phyloP scores from a whole-genome alignment of 495 filamentous ascomycete species.

The Daldinia caldariorum region DNA sequence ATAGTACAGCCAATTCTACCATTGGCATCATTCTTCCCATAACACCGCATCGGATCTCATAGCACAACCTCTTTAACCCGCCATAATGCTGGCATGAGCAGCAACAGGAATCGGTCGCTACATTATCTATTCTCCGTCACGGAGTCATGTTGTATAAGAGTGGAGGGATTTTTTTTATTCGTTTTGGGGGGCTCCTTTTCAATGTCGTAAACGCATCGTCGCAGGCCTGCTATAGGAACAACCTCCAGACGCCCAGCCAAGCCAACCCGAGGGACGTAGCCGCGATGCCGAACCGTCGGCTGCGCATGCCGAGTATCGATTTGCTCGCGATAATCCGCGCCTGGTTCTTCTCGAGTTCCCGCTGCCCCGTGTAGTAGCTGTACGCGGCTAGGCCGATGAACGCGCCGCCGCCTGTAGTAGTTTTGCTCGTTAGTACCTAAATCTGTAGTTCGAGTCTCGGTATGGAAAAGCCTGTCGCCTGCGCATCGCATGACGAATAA shows the following conservation, averaged over 20 bases:
- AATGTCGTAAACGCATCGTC: not conserved
- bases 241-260: conserved; percentile 68
- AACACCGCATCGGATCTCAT: not conserved
- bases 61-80: not conserved
- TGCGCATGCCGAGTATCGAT: conserved; percentile 80
- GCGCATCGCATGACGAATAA: not conserved
- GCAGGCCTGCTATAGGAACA: conserved; percentile 37
- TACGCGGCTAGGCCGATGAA: conserved; percentile 92
- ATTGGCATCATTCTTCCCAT: not conserved
- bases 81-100: not conserved
- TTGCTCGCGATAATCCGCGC: conserved; percentile 73
- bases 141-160: conserved; percentile 14
- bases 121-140: not conserved
- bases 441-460: too few species aligned
- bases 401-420: conserved; percentile 72
- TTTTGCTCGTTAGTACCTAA: conserved; percentile 10
- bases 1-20: not conserved
- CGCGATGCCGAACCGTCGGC: conserved; percentile 73
- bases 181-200: not conserved
- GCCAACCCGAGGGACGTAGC: conserved; percentile 75
- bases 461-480: too few species aligned
- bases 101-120: not conserved
- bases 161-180: conserved; percentile 14
- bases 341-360: conserved; percentile 75
- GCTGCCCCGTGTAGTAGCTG: conserved; percentile 82